Base-by-base conservation (phyloP, 2,329 filamentous ascomycete species). In the Verticillium isaacii region DNA sequence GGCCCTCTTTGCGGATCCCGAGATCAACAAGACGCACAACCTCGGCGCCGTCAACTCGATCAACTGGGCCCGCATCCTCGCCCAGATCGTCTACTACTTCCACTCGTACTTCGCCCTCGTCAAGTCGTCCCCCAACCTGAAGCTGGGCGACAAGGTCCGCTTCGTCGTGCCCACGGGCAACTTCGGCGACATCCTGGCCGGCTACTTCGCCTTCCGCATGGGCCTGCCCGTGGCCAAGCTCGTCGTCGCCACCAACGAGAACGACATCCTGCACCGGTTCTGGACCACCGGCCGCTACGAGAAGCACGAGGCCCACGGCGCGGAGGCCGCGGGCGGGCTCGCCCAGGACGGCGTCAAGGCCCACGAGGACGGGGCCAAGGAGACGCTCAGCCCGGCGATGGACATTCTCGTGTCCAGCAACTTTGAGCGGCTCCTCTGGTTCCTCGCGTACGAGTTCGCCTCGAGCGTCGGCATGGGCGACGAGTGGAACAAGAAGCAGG, bases 1-100 rank as follows among this genome's bases (percentile, higher is more conserved):
- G 79, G 89, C 91, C 1, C 84, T 99, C 58, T 97, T 98, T 73
- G 89, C 87, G 65, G 94, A 99, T 70, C 82, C 89, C 2, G 88
- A 93, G 61, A 90, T 91, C 73, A 98, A 98, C 81, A 80, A 84
- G 68, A 87, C 85, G 2, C 86, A 94, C 71, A 92, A 92, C 68
- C 89, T 98, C 54, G 94, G 91, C 50, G 94, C 95, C 54, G 92
- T 98, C 68, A 98, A 98, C 81, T 95, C 91, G 56, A 98, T 98
- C 79, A 98, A 98, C 80, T 97, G 90, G 85, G 91, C 93, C 2
- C 85, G 95, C 68, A 98, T 99, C 68, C 85, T 99, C 41, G 94
- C 95, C 14, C 95, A 99, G 79, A 97, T 96, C 66, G 92, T 92
- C 64, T 98, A 97, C 84, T 99, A 97, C 82, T 96, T 97, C 81